These are phyloP conservation scores for Botrytis galanthina DNA, from an alignment of 2,329 filamentous ascomycete genomes.

Conservation along the genomic window DNA sequence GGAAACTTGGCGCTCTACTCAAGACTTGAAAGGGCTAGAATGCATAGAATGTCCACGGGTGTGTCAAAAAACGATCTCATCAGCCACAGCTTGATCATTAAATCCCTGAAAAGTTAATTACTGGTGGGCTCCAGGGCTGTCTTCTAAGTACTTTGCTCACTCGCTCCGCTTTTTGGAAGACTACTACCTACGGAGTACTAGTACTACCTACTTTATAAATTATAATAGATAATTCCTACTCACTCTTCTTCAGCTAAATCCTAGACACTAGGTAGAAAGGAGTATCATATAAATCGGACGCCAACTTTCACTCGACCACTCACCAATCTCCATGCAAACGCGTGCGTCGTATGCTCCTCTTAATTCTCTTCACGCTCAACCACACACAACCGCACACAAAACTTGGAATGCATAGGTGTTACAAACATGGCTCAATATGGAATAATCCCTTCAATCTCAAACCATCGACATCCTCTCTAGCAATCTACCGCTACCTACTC, in stretches of 20 bases:
- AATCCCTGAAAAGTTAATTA: neutral
- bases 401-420: neutral
- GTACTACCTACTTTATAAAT: too few species aligned
- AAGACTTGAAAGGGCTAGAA: neutral
- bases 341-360: neutral
- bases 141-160: neutral
- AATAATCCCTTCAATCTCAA: neutral
- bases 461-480: neutral
- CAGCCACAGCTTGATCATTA: conserved; percentile 15
- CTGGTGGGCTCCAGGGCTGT: neutral
- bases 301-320: neutral
- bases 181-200: too few species aligned
- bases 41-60: neutral
- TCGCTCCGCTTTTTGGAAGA: neutral
- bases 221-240: too few species aligned
- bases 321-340: neutral
- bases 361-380: neutral
- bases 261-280: neutral
- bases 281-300: neutral
- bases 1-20: neutral
- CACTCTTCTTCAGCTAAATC: neutral
- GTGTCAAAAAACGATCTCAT: conserved; percentile 3
- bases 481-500: neutral
- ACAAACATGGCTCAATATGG: neutral
- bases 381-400: neutral